Conservation (phyloP, 352 stramenopile species). For the Phytophthora hibernalis region DNA sequence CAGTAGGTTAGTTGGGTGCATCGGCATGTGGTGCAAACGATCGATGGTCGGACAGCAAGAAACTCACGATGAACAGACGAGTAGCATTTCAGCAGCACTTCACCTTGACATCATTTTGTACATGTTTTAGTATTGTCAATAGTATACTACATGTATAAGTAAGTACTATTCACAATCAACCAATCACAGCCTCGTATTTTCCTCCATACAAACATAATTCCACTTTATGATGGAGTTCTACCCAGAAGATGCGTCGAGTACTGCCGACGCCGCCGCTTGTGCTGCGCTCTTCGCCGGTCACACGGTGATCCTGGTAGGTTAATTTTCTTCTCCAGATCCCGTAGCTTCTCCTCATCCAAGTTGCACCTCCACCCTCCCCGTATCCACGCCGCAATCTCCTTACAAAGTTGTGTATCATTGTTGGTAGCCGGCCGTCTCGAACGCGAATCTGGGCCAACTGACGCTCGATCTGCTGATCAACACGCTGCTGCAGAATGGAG, state of each 20-base stretch:
- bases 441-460: conserved; percentile 84
- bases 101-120: no score
- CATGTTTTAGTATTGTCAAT: no score
- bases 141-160: no score
- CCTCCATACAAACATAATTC: conserved; percentile 8
- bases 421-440: conserved; percentile 77
- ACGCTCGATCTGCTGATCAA: conserved; percentile 82
- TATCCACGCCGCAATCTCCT: conserved; percentile 6
- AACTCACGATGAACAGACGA: no score
- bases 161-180: not conserved
- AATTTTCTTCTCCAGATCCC: not conserved
- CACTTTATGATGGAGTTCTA: conserved; percentile 58
- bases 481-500: conserved; percentile 63
- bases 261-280: conserved; percentile 34
- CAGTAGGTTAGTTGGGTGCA: not conserved
- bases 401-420: conserved; percentile 24
- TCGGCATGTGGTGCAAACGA: not conserved
- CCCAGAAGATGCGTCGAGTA: conserved; percentile 27
- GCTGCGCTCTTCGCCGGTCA: conserved; percentile 55
- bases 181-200: not conserved
- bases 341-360: not conserved
- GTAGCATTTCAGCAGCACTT: no score
- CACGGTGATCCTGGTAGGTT: conserved; percentile 63
- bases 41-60: not conserved
- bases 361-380: conserved; percentile 1